Base-by-base conservation (phyloP, 225 moss, liverwort and hornwort species). In the Polytrichum formosum region DNA sequence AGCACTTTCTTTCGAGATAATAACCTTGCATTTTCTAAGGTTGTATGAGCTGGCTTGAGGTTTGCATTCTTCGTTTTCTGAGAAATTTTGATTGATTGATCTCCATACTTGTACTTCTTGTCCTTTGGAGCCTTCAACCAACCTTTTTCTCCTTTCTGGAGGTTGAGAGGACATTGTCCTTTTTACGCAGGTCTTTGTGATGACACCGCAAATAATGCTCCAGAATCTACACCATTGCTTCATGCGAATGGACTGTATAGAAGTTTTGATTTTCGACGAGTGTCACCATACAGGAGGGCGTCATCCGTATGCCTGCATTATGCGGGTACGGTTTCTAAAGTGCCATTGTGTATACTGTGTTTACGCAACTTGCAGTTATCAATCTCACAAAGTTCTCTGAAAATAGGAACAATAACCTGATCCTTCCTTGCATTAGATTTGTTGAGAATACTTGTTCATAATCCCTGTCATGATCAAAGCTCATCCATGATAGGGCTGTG, bases 251-350 rank as follows among this genome's bases (percentile, higher is more conserved):
- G 85, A 84, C 53, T 87, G 80, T 71, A 90, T 98, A 64, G 98
- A 94, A 83, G 80, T 98, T 56, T 90, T 98, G 55, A 89, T 98
- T 63, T 98, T 98, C 72, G 98, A 98, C 56, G 98, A 98, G 84
- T 94, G 98, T 72, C 98, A 98, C 75, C 98, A 94, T 77, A 85
- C 94, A 54, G 78, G 72, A 70, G 90, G 90, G 80, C 81, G 78
- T 71, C 94, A 94, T 74, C 98, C 94, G 10, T 98, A 98, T 76
- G 94, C 98, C 19, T 80, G 89, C 72, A 92, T 98, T 46, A 92
- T 98, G 98, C 83, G 88, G 90, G 97, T 94, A 81, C 10, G 17
- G 46, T 53, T 31, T 67, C 73, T 63, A 13, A 46, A 2, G 46
- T 46, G 46, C 13, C 46, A 46, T 10, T 2, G 10, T 37, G 10